Evolutionary conservation across 768 basidiomycete species (phyloP), one percentile per base, ranked within the genome.

Genomic region (Hemileccinum rubropunctum): DNA sequence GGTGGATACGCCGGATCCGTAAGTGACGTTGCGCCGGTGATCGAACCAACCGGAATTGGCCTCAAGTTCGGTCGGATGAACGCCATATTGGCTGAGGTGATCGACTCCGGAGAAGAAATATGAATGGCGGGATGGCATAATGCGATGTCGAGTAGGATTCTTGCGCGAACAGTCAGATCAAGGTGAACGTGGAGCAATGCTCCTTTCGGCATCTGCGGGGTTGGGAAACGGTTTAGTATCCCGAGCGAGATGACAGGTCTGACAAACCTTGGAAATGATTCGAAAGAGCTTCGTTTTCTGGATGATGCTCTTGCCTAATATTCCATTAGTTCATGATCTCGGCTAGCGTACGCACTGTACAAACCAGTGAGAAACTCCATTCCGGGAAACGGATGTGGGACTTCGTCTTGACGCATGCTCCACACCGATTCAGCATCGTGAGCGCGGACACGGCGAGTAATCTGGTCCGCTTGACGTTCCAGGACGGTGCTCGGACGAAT

Each of bases 141-240:
- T n/a, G n/a, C n/a, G n/a, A n/a, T n/a, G n/a, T n/a, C n/a, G n/a
- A n/a, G n/a, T n/a, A n/a, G n/a, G n/a, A n/a, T n/a, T n/a, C n/a
- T n/a, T n/a, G n/a, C n/a, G n/a, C 84, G 79, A 20, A 87, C 83
- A 0, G 81, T 86, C 17, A 86, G 83, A 58, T 87, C 86, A n/a
- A 91, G 71, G 61, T 91, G 88, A 0, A 39, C n/a, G n/a, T n/a
- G n/a, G n/a, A n/a, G n/a, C n/a, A n/a, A n/a, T n/a, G n/a, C n/a
- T n/a, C n/a, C n/a, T n/a, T n/a, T n/a, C n/a, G n/a, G n/a, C n/a
- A n/a, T n/a, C n/a, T n/a, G n/a, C n/a, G n/a, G n/a, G n/a, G n/a
- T n/a, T n/a, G n/a, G n/a, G n/a, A n/a, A n/a, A n/a, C n/a, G n/a
- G n/a, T n/a, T n/a, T n/a, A n/a, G n/a, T n/a, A n/a, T n/a, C n/a